These are phyloP conservation scores for Populus alba DNA, from an alignment of 345 rosid genomes.

Conservation along the genomic window DNA sequence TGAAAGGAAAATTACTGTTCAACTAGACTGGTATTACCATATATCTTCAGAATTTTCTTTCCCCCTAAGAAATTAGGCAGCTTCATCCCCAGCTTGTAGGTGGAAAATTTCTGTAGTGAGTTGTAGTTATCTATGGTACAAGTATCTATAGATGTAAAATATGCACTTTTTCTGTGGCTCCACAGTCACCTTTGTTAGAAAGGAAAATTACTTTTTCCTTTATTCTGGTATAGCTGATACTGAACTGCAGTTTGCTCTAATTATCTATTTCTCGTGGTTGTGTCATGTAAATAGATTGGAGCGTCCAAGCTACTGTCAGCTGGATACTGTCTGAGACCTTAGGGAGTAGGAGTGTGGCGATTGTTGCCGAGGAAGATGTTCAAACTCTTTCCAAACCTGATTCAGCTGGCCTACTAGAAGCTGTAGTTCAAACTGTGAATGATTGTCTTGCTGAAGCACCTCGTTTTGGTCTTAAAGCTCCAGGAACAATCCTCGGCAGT, in stretches of 20 bases:
- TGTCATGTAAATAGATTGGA: conserved; percentile 41
- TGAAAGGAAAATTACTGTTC: not conserved
- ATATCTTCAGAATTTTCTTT: not conserved
- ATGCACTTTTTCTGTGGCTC: not conserved
- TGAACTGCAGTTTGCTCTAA: not conserved
- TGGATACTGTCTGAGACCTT: conserved; percentile 46
- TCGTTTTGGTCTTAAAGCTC: conserved; percentile 45
- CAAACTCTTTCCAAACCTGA: conserved; percentile 33
- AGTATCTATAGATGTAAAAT: not conserved
- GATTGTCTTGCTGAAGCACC: conserved; percentile 43
- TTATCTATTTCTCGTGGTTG: conserved; percentile 14
- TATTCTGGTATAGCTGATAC: not conserved
- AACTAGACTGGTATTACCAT: not conserved
- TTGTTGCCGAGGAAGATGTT: conserved; percentile 54
- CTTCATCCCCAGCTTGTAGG: not conserved
- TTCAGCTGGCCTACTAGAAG: conserved; percentile 30
- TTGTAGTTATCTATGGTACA: not conserved
- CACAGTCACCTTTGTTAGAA: not conserved
- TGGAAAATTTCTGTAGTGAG: not conserved
- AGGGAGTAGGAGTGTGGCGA: conserved; percentile 38
- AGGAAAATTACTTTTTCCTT: not conserved
- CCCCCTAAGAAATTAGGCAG: not conserved
- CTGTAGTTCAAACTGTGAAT: conserved; percentile 44
- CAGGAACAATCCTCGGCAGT: conserved; percentile 23
- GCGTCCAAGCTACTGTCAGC: conserved; percentile 57